Percentiles rank a stretch among this genome's conserved stretches.
These are phyloP conservation scores for Austroboletus novae-zelandiae DNA, from an alignment of 1,284 basidiomycete species.

Conservation along the genomic window DNA sequence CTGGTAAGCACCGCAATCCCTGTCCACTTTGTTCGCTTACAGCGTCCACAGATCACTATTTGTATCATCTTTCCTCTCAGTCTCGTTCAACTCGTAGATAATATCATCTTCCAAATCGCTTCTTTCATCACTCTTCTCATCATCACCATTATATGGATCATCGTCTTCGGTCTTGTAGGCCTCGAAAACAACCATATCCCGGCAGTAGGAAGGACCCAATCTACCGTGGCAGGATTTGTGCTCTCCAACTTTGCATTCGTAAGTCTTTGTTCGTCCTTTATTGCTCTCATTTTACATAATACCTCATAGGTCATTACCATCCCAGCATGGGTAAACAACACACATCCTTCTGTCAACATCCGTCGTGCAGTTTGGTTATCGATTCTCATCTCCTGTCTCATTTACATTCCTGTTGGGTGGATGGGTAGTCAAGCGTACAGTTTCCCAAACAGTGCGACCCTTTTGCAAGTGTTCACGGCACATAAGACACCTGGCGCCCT, in stretches of 20 bases:
- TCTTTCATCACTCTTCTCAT: constrained; percentile 22
- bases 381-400: constrained; percentile 22
- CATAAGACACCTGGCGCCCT: constrained; percentile 1
- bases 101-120: constrained; percentile 23
- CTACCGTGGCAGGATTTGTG: constrained; percentile 20
- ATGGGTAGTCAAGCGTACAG: constrained; percentile 18
- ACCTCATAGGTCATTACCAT: constrained; percentile 20
- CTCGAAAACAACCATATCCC: constrained; percentile 8
- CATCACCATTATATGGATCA: constrained; percentile 20
- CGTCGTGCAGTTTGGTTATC: constrained; percentile 23
- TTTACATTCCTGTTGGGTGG: constrained; percentile 26
- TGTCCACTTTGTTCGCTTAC: constrained; percentile 1
- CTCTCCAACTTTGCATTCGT: constrained; percentile 28
- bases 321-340: constrained; percentile 29
- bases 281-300: neutral
- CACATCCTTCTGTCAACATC: constrained; percentile 20
- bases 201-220: constrained; percentile 15
- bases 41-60: constrained; percentile 17
- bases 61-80: constrained; percentile 21
- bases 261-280: neutral
- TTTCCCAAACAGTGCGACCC: constrained; percentile 9
- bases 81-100: constrained; percentile 24
- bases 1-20: constrained; percentile 9
- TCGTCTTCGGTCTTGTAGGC: constrained; percentile 15
- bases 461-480: constrained; percentile 17